Evolutionary conservation across 2,329 filamentous ascomycete species (phyloP).

Genomic region (Amesomyces nigricolor): DNA sequence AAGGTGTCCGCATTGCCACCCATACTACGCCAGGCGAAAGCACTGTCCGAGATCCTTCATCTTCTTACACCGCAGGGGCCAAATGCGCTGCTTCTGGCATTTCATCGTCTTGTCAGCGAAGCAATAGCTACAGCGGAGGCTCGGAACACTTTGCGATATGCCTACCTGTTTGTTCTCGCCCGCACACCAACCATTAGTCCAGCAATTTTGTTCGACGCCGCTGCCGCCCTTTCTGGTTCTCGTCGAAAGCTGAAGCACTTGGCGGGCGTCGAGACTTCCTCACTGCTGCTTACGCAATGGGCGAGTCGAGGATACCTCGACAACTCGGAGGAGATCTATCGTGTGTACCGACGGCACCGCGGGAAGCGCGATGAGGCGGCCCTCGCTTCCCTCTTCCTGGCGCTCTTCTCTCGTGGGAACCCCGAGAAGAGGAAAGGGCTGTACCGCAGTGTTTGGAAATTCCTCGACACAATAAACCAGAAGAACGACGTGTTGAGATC

Average conservation of each 20-base stretch:
- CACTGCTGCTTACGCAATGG: slow-evolving; percentile 31
- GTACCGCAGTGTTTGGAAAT: slow-evolving; percentile 22
- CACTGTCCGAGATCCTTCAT: slow-evolving; percentile 5
- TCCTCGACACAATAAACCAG: slow-evolving; percentile 19
- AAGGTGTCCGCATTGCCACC: neutral
- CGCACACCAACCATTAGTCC: slow-evolving; percentile 20
- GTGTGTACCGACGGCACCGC: slow-evolving; percentile 12
- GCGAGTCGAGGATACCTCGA: slow-evolving; percentile 27
- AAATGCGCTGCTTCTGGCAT: slow-evolving; percentile 12
- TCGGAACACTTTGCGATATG: slow-evolving; percentile 18
- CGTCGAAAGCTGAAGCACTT: slow-evolving; percentile 17
- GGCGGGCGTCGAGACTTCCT: slow-evolving; percentile 24
- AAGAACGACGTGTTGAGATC: slow-evolving; percentile 20
- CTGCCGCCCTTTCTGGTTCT: slow-evolving; percentile 13
- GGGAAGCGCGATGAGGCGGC: slow-evolving; percentile 18
- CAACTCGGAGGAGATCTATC: neutral
- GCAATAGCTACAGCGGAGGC: neutral
- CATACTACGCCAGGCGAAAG: slow-evolving; percentile 10
- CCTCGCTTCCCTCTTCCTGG: slow-evolving; percentile 27
- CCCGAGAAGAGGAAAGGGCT: slow-evolving; percentile 9
- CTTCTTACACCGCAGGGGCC: slow-evolving; percentile 5
- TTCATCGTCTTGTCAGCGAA: slow-evolving; percentile 10
- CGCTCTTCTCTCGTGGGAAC: slow-evolving; percentile 17
- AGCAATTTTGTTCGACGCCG: slow-evolving; percentile 15
- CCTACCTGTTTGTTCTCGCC: slow-evolving; percentile 28